phyloP scores from a whole-genome alignment of 768 basidiomycete genomes.

The Tubosaeta sp. region DNA sequence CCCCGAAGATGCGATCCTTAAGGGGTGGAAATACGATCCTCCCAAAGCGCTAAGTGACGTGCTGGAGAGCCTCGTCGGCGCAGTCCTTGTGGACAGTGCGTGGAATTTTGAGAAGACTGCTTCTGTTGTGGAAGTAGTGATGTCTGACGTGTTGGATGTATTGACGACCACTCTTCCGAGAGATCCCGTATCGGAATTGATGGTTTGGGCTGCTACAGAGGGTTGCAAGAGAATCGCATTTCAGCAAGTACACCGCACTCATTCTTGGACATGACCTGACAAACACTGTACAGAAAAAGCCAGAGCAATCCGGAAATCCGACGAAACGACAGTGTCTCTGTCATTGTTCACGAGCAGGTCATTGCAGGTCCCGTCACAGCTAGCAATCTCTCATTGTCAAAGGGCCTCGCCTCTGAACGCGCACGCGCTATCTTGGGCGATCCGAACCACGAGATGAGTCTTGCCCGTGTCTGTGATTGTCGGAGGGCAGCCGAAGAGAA shows the following conservation, averaged over 20 bases:
- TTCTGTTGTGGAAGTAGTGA: conserved; percentile 53
- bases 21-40: conserved; percentile 79
- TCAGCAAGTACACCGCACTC: conserved; percentile 34
- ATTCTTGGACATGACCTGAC: conserved; percentile 2
- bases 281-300: conserved; percentile 31
- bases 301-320: conserved; percentile 41
- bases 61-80: conserved; percentile 81
- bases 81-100: conserved; percentile 74
- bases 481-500: conserved; percentile 15
- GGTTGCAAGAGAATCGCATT: conserved; percentile 54
- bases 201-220: conserved; percentile 56
- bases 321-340: conserved; percentile 48
- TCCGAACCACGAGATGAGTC: conserved; percentile 37
- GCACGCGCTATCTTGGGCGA: conserved; percentile 54
- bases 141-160: conserved; percentile 61
- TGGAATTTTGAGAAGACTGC: conserved; percentile 69
- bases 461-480: conserved; percentile 45
- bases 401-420: conserved; percentile 61
- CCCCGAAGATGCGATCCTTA: conserved; percentile 56
- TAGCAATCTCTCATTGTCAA: conserved; percentile 55
- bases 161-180: conserved; percentile 56
- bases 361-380: conserved; percentile 62
- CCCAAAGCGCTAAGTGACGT: conserved; percentile 85
- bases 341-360: conserved; percentile 53
- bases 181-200: conserved; percentile 72